A percentile compares a stretch with the other conserved stretches of the same genome.
These are phyloP conservation scores for Cercospora zeae-maydis DNA, from an alignment of 2,329 filamentous ascomycete genomes.

Conservation along the genomic window DNA sequence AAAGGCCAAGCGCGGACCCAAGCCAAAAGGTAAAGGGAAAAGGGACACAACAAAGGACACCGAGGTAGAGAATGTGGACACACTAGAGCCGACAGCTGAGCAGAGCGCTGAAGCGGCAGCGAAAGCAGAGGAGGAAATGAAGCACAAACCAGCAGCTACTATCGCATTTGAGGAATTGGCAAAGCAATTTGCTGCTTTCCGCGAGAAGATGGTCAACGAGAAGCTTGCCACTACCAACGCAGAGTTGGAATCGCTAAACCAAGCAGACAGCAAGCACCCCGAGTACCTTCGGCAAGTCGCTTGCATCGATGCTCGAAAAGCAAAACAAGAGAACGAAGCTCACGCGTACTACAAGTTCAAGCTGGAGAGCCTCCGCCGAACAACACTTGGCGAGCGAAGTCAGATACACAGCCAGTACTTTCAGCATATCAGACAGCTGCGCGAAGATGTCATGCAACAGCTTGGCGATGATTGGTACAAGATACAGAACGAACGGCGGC, in stretches of 20 bases:
- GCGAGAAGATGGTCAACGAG: slow-evolving; percentile 86
- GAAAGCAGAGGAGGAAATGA: slow-evolving; percentile 53
- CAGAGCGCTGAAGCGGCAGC: slow-evolving; percentile 34
- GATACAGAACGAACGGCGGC: slow-evolving; percentile 82
- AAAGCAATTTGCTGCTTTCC: slow-evolving; percentile 80
- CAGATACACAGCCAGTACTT: slow-evolving; percentile 89
- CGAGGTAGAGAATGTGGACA: slow-evolving; percentile 20
- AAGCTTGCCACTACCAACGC: slow-evolving; percentile 74
- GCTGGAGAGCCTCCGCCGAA: slow-evolving; percentile 66
- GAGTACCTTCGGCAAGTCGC: slow-evolving; percentile 89
- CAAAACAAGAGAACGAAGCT: slow-evolving; percentile 75
- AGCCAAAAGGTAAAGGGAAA: slow-evolving; percentile 23
- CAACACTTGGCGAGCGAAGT: slow-evolving; percentile 74
- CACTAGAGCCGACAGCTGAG: slow-evolving; percentile 20
- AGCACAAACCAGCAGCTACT: slow-evolving; percentile 35
- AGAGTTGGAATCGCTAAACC: slow-evolving; percentile 59
- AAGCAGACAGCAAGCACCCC: slow-evolving; percentile 68
- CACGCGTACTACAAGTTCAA: slow-evolving; percentile 71
- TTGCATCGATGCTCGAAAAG: slow-evolving; percentile 75
- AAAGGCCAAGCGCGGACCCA: slow-evolving; percentile 42
- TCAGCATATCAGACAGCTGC: slow-evolving; percentile 76
- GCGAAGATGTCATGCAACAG: slow-evolving; percentile 73
- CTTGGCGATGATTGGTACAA: slow-evolving; percentile 90
- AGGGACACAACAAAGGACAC: slow-evolving; percentile 39
- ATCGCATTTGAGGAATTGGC: slow-evolving; percentile 66